A percentile compares a stretch with the other conserved stretches of the same genome.
Conservation (phyloP, 1,284 basidiomycete genomes). For the Trichosporon sp. region DNA sequence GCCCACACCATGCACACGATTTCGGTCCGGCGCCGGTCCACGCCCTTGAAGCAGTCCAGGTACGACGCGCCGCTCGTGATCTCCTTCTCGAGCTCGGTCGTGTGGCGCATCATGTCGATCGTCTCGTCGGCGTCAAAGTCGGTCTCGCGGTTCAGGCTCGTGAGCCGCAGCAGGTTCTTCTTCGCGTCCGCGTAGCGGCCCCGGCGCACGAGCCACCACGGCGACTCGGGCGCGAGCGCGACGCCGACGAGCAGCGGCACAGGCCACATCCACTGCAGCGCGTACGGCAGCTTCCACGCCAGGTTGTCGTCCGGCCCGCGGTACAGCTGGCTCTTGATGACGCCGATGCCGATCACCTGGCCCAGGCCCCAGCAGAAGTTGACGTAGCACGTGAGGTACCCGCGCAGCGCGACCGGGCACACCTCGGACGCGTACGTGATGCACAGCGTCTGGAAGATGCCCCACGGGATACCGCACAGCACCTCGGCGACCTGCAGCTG, state of each 20-base stretch:
- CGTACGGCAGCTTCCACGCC: slow-evolving; percentile 43
- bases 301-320: slow-evolving; percentile 30
- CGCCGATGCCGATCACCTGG: slow-evolving; percentile 44
- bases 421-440: slow-evolving; percentile 28
- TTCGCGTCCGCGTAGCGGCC: slow-evolving; percentile 51
- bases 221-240: slow-evolving; percentile 28
- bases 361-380: slow-evolving; percentile 48
- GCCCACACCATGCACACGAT: slow-evolving; percentile 44
- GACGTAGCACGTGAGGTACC: slow-evolving; percentile 44
- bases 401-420: slow-evolving; percentile 43
- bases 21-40: slow-evolving; percentile 44
- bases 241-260: slow-evolving; percentile 39
- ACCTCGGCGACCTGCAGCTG: slow-evolving; percentile 38
- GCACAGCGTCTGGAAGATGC: slow-evolving; percentile 28
- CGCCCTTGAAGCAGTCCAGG: slow-evolving; percentile 52
- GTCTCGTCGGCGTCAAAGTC: slow-evolving; percentile 49
- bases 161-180: slow-evolving; percentile 46
- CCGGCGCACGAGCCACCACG: slow-evolving; percentile 26
- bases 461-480: slow-evolving; percentile 41
- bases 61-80: slow-evolving; percentile 44
- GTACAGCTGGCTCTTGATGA: slow-evolving; percentile 39
- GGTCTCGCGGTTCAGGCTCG: slow-evolving; percentile 34
- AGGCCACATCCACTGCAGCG: slow-evolving; percentile 41
- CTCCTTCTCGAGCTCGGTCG: slow-evolving; percentile 37
- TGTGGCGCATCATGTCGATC: slow-evolving; percentile 50